phyloP scores from a whole-genome alignment of 306 rosid genomes.

The Trichosanthes cucumerina region DNA sequence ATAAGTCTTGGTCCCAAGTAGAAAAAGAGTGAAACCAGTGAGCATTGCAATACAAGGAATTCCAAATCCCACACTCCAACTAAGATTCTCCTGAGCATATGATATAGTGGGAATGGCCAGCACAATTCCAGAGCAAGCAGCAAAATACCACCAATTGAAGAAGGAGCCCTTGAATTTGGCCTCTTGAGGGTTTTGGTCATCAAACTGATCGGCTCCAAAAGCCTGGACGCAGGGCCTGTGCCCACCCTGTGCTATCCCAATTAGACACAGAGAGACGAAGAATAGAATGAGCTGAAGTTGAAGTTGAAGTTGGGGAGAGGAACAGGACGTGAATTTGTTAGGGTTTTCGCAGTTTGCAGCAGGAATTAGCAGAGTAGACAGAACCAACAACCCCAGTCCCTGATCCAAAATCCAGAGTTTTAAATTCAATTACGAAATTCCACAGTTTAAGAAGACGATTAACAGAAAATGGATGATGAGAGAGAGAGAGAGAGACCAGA shows the following conservation, averaged over 20 bases:
- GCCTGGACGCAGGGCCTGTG: slow-evolving; percentile 79
- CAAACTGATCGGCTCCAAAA: slow-evolving; percentile 74
- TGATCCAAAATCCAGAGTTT: not conserved
- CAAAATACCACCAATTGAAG: slow-evolving; percentile 83
- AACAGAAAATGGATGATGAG: not conserved
- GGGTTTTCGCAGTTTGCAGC: slow-evolving; percentile 18
- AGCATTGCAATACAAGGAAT: slow-evolving; percentile 40
- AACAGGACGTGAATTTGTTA: slow-evolving; percentile 9
- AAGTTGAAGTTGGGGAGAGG: slow-evolving; percentile 22
- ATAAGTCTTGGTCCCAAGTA: slow-evolving; percentile 42
- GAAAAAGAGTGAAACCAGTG: slow-evolving; percentile 34
- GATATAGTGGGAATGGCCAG: slow-evolving; percentile 20
- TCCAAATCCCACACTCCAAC: slow-evolving; percentile 62
- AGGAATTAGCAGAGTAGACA: slow-evolving; percentile 35
- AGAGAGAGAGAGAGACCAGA: slow-evolving; percentile 18
- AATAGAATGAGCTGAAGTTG: slow-evolving; percentile 28
- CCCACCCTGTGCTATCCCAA: slow-evolving; percentile 55
- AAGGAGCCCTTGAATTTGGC: slow-evolving; percentile 57
- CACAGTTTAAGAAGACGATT: too few relatives aligned
- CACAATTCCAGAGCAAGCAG: slow-evolving; percentile 26
- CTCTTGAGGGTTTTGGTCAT: slow-evolving; percentile 41
- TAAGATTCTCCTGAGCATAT: slow-evolving; percentile 40
- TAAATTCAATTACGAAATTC: too few relatives aligned
- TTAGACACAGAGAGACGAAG: slow-evolving; percentile 47
- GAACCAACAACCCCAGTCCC: slow-evolving; percentile 48